Conservation (phyloP, 1,284 basidiomycete genomes). For the Sporisorium scitamineum region DNA sequence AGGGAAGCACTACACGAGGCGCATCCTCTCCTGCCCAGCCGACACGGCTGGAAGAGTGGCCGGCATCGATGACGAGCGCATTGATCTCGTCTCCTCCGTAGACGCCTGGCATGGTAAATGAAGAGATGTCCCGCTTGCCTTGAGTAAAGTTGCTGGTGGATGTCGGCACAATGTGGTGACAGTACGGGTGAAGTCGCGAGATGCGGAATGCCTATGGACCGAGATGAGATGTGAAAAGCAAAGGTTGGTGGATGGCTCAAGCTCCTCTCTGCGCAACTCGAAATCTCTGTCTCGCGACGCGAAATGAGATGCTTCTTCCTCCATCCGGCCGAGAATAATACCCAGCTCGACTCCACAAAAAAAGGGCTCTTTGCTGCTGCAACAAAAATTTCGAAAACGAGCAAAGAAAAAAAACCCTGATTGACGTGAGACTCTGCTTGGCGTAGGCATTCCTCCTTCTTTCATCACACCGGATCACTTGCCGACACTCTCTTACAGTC, state of each 20-base stretch:
- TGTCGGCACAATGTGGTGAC: constrained; percentile 3
- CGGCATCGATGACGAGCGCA: constrained; percentile 94
- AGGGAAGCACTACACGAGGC: constrained; percentile 90
- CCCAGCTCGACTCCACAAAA: constrained; percentile 26
- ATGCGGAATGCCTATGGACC: neutral
- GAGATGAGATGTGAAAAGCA: constrained; percentile 3
- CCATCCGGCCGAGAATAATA: constrained; percentile 35
- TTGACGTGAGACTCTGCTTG: neutral
- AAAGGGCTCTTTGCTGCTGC: neutral
- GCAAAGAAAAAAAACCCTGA: constrained; percentile 8
- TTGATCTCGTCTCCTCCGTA: constrained; percentile 82
- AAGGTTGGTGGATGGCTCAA: constrained; percentile 15
- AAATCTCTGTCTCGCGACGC: constrained; percentile 37
- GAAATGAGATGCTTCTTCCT: constrained; percentile 20
- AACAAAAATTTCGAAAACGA: constrained; percentile 31
- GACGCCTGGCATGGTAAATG: constrained; percentile 62
- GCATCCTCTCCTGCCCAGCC: constrained; percentile 94
- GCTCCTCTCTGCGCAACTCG: constrained; percentile 9
- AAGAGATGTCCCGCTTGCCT: neutral
- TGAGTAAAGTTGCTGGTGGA: too few relatives aligned
- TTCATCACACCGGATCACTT: neutral
- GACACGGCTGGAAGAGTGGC: constrained; percentile 86
- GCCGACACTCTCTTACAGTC: neutral
- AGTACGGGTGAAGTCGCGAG: neutral
- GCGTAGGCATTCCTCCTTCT: neutral